Base-by-base conservation (phyloP, 345 rosid species). In the Cardiospermum halicacabum region DNA sequence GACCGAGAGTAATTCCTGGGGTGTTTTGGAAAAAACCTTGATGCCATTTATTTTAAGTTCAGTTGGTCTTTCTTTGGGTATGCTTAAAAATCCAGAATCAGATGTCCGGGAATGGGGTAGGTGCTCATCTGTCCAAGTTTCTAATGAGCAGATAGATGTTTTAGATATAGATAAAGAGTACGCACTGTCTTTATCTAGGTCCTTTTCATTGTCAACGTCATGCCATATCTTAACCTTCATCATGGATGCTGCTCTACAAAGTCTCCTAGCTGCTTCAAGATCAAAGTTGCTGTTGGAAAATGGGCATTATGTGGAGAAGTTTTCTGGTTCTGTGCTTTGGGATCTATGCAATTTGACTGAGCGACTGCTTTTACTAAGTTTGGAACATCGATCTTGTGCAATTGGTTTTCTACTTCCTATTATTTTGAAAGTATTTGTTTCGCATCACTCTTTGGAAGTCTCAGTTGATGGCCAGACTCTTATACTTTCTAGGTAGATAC, bases 361-460 rank as follows among this genome's bases (percentile, higher is more conserved):
- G 72, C 80, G 73, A 32, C 71, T 90, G 74, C 84, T 90, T 75
- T 77, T 79, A 36, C 87, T 72, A 76, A 78, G 84, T 71, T 73
- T 69, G 57, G 94, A 93, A 69, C 88, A 80, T 56, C 89, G 97
- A 66, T 85, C 98, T 0, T 93, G 92, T 72, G 73, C 88, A 70
- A 72, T 85, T 77, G 76, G 84, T 67, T 80, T 85, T 74, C 80
- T 90, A 40, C 84, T 93, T 16, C 97, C 97, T 48, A 65, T 71
- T 62, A 66, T 93, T 69, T 85, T 86, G 67, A 88, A 84, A 76
- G 80, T 84, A 42, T 88, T 90, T 72, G 66, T 65, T 65, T 70
- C 61, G 66, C 77, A 54, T 26, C 24, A 53, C 51, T 67, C 79
- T 60, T 37, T 84, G 63, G 71, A 77, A 53, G 68, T 84, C 62